Evolutionary conservation across 495 filamentous ascomycete species (phyloP).

Genomic region (Penicillium goetzii): DNA sequence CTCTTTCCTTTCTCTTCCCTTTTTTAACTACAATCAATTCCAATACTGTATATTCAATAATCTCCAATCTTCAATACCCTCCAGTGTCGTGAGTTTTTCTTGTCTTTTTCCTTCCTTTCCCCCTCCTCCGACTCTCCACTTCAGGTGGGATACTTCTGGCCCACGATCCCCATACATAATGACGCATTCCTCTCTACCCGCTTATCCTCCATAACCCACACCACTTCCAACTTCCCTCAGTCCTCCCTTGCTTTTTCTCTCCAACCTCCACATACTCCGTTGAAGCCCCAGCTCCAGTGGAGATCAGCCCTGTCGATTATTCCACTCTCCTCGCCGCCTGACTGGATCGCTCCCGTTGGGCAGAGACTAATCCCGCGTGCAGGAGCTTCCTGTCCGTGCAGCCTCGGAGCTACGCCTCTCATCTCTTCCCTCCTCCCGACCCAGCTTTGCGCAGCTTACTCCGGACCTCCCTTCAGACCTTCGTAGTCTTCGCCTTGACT

Average conservation of each 20-base stretch:
- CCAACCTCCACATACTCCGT: constrained; percentile 29
- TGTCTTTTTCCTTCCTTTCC: constrained; percentile 4
- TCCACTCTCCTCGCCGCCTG: constrained; percentile 2
- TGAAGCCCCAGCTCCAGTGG: constrained; percentile 21
- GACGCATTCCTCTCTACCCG: constrained; percentile 44
- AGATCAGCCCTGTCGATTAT: constrained; percentile 28
- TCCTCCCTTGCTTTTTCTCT: constrained; percentile 24
- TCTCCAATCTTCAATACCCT: constrained; percentile 1
- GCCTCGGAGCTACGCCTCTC: constrained; percentile 25
- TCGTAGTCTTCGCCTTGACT: constrained; percentile 1
- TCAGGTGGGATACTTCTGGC: constrained; percentile 23
- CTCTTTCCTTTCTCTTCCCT: constrained; percentile 14
- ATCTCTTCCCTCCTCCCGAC: constrained; percentile 14
- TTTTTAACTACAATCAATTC: constrained; percentile 1
- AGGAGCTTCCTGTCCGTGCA: constrained; percentile 26
- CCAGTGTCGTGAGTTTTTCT: neutral
- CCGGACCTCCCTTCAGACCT: neutral
- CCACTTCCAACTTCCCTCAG: constrained; percentile 17
- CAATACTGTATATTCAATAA: no score
- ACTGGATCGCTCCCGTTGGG: constrained; percentile 13
- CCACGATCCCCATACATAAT: constrained; percentile 39
- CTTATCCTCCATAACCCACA: constrained; percentile 24
- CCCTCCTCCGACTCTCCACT: constrained; percentile 10
- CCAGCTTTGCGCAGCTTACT: constrained; percentile 4
- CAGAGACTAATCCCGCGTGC: constrained; percentile 27